phyloP scores from a whole-genome alignment of 2,329 filamentous ascomycete genomes.

The Colletotrichum tropicale region DNA sequence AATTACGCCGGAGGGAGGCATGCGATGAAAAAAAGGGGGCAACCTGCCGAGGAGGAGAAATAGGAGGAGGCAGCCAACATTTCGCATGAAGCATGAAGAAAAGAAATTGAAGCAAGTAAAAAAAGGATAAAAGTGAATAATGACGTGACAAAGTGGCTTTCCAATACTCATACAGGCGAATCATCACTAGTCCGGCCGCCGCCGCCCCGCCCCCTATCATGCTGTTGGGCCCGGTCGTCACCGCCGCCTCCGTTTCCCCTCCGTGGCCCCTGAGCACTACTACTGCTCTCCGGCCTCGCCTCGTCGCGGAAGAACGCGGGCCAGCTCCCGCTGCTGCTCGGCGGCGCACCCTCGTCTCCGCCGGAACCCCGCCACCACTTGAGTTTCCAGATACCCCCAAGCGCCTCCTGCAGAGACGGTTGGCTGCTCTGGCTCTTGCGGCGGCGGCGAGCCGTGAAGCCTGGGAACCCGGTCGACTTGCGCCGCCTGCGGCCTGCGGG shows the following conservation, averaged over 20 bases:
- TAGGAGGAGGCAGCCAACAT: background rate
- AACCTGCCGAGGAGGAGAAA: background rate
- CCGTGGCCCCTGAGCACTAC: background rate
- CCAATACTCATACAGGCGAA: conserved; percentile 36
- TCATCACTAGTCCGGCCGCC: conserved; percentile 21
- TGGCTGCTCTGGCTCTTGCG: conserved; percentile 40
- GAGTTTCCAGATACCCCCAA: conserved; percentile 58
- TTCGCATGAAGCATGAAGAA: background rate
- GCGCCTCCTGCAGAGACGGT: conserved; percentile 51
- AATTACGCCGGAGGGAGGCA: background rate
- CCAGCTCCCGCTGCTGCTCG: conserved; percentile 12
- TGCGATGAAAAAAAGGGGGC: background rate
- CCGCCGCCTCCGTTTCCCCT: background rate
- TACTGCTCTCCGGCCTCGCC: conserved; percentile 11
- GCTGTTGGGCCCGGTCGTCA: background rate
- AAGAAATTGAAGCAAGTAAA: background rate
- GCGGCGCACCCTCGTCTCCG: conserved; percentile 22
- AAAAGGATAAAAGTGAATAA: conserved; percentile 19
- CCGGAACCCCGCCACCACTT: conserved; percentile 53
- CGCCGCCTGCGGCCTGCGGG: conserved; percentile 48
- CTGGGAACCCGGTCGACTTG: conserved; percentile 66
- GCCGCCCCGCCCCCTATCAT: conserved; percentile 2
- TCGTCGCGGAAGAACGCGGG: conserved; percentile 24
- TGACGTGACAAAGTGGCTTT: background rate
- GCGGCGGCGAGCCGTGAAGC: conserved; percentile 59